phyloP scores from a whole-genome alignment of 176 grass and related monocot species.

The Calamus simplicifolius region DNA sequence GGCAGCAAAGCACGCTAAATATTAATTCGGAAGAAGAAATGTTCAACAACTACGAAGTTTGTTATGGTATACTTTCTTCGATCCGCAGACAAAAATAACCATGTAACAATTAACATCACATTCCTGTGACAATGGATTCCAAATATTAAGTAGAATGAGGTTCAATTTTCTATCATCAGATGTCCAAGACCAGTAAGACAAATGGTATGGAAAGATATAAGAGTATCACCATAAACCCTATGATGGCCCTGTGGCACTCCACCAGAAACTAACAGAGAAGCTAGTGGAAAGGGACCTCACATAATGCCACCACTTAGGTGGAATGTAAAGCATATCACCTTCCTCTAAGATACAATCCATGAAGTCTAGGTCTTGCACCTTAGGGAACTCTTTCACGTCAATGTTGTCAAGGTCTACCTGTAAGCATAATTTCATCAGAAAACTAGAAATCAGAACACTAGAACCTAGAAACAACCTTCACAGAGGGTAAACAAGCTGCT shows the following conservation, averaged over 20 bases:
- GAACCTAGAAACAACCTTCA: neutral
- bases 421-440: slow-evolving; percentile 17
- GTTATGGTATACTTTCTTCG: too few species aligned
- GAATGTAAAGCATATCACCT: slow-evolving; percentile 95
- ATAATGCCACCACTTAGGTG: slow-evolving; percentile 95
- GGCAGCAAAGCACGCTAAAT: too few species aligned
- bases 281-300: slow-evolving; percentile 85
- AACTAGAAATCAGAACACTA: slow-evolving; percentile 7
- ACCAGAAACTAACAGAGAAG: slow-evolving; percentile 90
- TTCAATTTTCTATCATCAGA: slow-evolving; percentile 13
- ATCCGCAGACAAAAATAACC: too few species aligned
- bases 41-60: too few species aligned
- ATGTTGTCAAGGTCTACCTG: slow-evolving; percentile 92
- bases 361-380: slow-evolving; percentile 50
- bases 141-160: too few species aligned
- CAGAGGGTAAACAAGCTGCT: too few species aligned
- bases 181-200: neutral
- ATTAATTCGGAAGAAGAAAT: too few species aligned
- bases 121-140: too few species aligned
- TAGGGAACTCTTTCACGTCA: slow-evolving; percentile 44
- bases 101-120: too few species aligned
- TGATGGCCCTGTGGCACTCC: slow-evolving; percentile 34
- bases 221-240: slow-evolving; percentile 19
- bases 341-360: slow-evolving; percentile 77
- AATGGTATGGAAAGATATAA: slow-evolving; percentile 17